A percentile compares a stretch with the other conserved stretches of the same genome.
phyloP scores from a whole-genome alignment of 2,329 filamentous ascomycete genomes.

The Cladophialophora immunda region DNA sequence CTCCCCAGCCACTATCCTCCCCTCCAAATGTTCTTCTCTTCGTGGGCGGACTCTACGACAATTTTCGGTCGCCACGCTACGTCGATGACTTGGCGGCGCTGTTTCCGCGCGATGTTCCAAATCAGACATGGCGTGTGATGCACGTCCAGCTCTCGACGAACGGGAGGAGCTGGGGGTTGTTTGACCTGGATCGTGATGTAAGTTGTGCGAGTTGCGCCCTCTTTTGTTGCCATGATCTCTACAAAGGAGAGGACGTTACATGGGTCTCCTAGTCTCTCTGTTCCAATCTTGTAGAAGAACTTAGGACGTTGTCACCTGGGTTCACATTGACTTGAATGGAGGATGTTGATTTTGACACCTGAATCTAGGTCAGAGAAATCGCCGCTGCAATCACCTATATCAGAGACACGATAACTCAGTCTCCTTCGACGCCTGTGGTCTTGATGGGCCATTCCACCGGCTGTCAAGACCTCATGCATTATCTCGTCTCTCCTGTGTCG shows the following conservation, averaged over 20 bases:
- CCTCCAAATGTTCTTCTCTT: constrained; percentile 60
- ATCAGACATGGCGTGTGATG: constrained; percentile 61
- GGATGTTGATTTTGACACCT: constrained; percentile 10
- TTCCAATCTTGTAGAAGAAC: not conserved
- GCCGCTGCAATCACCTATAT: constrained; percentile 32
- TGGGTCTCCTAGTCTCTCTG: not conserved
- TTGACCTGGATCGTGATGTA: constrained; percentile 60
- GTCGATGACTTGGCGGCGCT: constrained; percentile 57
- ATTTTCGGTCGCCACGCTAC: constrained; percentile 64
- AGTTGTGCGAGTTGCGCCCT: constrained; percentile 1
- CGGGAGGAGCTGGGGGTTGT: constrained; percentile 64
- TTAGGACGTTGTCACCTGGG: not conserved
- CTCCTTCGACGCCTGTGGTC: constrained; percentile 62
- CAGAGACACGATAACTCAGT: constrained; percentile 45
- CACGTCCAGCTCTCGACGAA: constrained; percentile 62
- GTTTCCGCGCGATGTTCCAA: constrained; percentile 45
- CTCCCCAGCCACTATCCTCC: not conserved
- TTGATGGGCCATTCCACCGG: constrained; percentile 76
- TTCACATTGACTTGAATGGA: not conserved
- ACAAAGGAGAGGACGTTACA: not conserved
- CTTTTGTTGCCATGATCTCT: not conserved
- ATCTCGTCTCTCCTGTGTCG: constrained; percentile 55
- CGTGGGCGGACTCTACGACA: constrained; percentile 67
- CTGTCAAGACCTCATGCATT: constrained; percentile 74
- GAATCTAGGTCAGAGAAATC: constrained; percentile 57